A percentile compares a stretch with the other conserved stretches of the same genome.
Evolutionary conservation across 495 filamentous ascomycete species (phyloP).

Genomic region (Cairneyella variabilis): DNA sequence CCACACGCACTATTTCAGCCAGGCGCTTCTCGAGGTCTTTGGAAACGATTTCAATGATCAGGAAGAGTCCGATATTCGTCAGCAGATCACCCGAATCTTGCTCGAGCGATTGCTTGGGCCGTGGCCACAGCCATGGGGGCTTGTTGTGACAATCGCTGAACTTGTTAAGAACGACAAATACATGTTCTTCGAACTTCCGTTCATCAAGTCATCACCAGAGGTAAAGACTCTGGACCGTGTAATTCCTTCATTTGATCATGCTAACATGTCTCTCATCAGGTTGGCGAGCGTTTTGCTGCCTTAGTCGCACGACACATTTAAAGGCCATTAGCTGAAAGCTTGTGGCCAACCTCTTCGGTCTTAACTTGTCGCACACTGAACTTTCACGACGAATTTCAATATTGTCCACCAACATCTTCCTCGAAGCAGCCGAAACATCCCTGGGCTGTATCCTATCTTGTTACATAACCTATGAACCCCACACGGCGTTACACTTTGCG

Average conservation of each 20-base stretch:
- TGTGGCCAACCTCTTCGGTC: too few species aligned
- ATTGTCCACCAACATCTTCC: background rate
- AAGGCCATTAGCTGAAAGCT: background rate
- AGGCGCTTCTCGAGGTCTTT: slow-evolving; percentile 83
- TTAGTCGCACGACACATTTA: slow-evolving; percentile 29
- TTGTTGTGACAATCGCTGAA: slow-evolving; percentile 87
- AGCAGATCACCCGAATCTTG: slow-evolving; percentile 84
- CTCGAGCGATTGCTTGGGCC: slow-evolving; percentile 84
- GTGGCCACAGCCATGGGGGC: slow-evolving; percentile 93
- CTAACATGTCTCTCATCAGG: slow-evolving; percentile 30
- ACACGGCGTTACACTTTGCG: slow-evolving; percentile 23
- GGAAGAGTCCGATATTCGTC: slow-evolving; percentile 75
- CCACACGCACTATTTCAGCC: slow-evolving; percentile 90
- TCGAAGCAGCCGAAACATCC: background rate
- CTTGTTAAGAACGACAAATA: slow-evolving; percentile 86
- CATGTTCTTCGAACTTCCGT: slow-evolving; percentile 87
- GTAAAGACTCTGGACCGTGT: slow-evolving; percentile 39
- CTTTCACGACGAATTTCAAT: too few species aligned
- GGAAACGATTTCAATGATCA: slow-evolving; percentile 71
- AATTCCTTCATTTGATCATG: background rate
- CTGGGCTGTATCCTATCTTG: slow-evolving; percentile 16
- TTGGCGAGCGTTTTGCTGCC: slow-evolving; percentile 38
- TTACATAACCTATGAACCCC: slow-evolving; percentile 27
- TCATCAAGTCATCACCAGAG: slow-evolving; percentile 83
- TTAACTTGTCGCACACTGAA: too few species aligned